Conservation (phyloP, 495 filamentous ascomycete genomes). For the Coniosporium apollinis region DNA sequence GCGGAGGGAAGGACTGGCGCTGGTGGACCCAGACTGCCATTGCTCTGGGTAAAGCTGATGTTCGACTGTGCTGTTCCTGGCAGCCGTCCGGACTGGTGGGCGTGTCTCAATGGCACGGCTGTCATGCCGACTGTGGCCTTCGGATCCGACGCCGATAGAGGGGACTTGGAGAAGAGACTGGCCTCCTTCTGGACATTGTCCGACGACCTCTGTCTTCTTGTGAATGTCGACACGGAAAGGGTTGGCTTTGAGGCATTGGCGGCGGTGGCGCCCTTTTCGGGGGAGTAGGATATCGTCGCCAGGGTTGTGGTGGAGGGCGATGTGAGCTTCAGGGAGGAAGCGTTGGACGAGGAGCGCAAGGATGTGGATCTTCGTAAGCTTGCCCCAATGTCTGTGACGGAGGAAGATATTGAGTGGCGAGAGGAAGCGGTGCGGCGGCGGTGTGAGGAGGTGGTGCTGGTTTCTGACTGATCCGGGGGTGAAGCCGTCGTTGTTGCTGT, state of each 20-base stretch:
- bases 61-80: slow-evolving; percentile 5
- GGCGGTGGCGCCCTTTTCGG: slow-evolving; percentile 7
- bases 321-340: slow-evolving; percentile 7
- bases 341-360: background rate
- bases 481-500: too few species aligned
- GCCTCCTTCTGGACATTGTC: slow-evolving; percentile 10
- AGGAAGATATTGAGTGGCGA: slow-evolving; percentile 14
- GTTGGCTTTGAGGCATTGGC: slow-evolving; percentile 5
- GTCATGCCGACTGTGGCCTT: slow-evolving; percentile 16
- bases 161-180: slow-evolving; percentile 11
- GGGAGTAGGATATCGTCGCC: slow-evolving; percentile 14
- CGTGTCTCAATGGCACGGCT: slow-evolving; percentile 9
- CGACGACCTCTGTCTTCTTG: slow-evolving; percentile 9
- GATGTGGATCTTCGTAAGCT: slow-evolving; percentile 10
- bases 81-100: slow-evolving; percentile 7
- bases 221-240: slow-evolving; percentile 15
- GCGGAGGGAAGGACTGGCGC: slow-evolving; percentile 7
- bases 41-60: background rate
- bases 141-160: slow-evolving; percentile 13
- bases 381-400: slow-evolving; percentile 13
- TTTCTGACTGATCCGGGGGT: too few species aligned
- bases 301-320: slow-evolving; percentile 10
- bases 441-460: too few species aligned
- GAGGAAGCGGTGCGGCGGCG: slow-evolving; percentile 9
- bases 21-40: slow-evolving; percentile 5